phyloP scores from a whole-genome alignment of 1,284 basidiomycete genomes.

The Lignosus rhinocerotis region DNA sequence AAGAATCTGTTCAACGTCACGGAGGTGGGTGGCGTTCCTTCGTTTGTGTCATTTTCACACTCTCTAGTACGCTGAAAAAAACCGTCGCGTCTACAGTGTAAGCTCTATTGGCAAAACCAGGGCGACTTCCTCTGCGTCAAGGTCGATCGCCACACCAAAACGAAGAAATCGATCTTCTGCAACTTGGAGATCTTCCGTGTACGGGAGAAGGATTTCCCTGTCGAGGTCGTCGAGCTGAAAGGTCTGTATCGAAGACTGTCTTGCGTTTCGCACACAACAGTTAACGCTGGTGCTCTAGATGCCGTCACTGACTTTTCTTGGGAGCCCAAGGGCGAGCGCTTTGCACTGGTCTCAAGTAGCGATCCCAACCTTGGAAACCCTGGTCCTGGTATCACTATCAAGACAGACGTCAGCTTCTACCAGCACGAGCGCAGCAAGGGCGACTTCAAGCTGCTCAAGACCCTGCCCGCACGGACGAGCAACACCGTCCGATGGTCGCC shows the following conservation, averaged over 20 bases:
- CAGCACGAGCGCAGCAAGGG: slow-evolving; percentile 93
- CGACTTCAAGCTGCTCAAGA: slow-evolving; percentile 89
- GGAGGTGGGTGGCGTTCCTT: slow-evolving; percentile 59
- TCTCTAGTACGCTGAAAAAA: background rate
- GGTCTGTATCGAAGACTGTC: slow-evolving; percentile 45
- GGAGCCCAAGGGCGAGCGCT: slow-evolving; percentile 97
- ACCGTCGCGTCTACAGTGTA: slow-evolving; percentile 67
- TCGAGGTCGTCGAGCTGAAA: slow-evolving; percentile 97
- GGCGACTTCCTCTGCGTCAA: slow-evolving; percentile 99
- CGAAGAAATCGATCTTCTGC: slow-evolving; percentile 98
- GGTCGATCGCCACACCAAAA: slow-evolving; percentile 99
- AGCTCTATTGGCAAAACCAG: slow-evolving; percentile 98
- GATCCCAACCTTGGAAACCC: slow-evolving; percentile 93
- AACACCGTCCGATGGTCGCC: slow-evolving; percentile 99
- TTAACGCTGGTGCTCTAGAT: slow-evolving; percentile 50
- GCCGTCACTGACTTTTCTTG: slow-evolving; percentile 97
- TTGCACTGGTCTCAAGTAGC: slow-evolving; percentile 92
- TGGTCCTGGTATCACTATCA: slow-evolving; percentile 89
- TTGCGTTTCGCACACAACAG: background rate
- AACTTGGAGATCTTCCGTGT: slow-evolving; percentile 98
- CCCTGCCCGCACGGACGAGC: slow-evolving; percentile 83
- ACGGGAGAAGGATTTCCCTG: slow-evolving; percentile 97
- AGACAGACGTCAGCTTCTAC: slow-evolving; percentile 97
- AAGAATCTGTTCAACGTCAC: slow-evolving; percentile 99
- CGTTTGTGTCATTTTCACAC: no score